Evolutionary conservation across 1,139 yeast species (phyloP), one percentile per base, ranked within the genome.

Genomic region (Saccharomyces pastorianus): DNA sequence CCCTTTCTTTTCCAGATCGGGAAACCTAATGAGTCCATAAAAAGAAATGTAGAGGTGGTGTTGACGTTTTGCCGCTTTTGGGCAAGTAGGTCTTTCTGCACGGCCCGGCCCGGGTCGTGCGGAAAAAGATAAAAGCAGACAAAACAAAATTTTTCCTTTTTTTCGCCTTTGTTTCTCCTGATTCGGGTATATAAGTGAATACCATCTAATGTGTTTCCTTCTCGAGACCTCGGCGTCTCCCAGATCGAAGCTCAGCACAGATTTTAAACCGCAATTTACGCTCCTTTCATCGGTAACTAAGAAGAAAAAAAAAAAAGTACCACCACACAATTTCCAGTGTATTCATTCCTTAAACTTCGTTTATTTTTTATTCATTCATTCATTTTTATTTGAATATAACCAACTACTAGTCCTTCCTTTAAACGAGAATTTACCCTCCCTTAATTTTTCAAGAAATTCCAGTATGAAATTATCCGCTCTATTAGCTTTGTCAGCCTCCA

Each of bases 401-500:
- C 32, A 51, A 54, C 47, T 51, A 41, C 48, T 42, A 48, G 44
- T 46, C 28, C 50, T 17, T 44, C 48, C 50, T 31, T 28, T 42
- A 25, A 29, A 52, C 46, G 32, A 42, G 13, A 38, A 27, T 20
- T 32, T 26, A 26, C 29, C 13, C 29, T 44, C 48, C 7, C 23
- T 28, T 41, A 34, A 51, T 38, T 38, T 34, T 38, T 17, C 5
- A 3, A 38, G 6, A 44, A 26, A 51, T 8, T 26, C 26, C 47
- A 51, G n/a, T 32, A 64, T 61, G 64, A 61, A 61, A 55, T 56
- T 60, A 28, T 60, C 65, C 26, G 58, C 56, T 25, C 50, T 60
- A 53, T 51, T 62, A 41, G 52, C 61, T 52, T 53, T 62, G 50
- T 49, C 61, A 8, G 55, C 64, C 28, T 58, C 64, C 13, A 47